A percentile compares a stretch with the other conserved stretches of the same genome.
These are phyloP conservation scores for Gentiana macrophylla DNA, from an alignment of 257 asterid species.

Conservation along the genomic window DNA sequence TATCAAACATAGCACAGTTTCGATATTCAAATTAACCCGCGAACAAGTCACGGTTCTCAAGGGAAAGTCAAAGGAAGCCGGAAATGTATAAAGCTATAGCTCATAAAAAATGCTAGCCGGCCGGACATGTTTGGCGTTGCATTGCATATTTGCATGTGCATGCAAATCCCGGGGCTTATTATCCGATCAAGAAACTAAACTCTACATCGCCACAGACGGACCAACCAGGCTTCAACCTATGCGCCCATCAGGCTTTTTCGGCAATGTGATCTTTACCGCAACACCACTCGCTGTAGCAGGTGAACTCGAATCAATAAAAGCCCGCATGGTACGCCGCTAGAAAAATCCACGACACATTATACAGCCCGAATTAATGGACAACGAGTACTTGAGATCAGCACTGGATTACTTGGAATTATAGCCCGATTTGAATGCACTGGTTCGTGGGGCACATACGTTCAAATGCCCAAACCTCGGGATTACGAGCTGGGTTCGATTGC, in stretches of 20 bases:
- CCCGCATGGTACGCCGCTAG: constrained; percentile 68
- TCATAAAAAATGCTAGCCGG: constrained; percentile 62
- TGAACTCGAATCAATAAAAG: constrained; percentile 33
- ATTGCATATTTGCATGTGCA: constrained; percentile 4
- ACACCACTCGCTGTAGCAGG: constrained; percentile 65
- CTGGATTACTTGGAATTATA: constrained; percentile 80
- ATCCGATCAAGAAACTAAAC: constrained; percentile 53
- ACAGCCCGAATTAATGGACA: constrained; percentile 57
- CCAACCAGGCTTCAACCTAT: constrained; percentile 54
- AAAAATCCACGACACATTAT: constrained; percentile 51
- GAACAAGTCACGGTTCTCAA: constrained; percentile 54
- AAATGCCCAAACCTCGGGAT: constrained; percentile 89
- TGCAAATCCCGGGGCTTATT: constrained; percentile 65
- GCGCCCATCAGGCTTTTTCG: constrained; percentile 73
- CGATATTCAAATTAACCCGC: constrained; percentile 54
- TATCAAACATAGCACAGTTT: constrained; percentile 32
- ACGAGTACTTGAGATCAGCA: constrained; percentile 73
- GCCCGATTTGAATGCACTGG: constrained; percentile 72
- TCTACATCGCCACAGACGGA: constrained; percentile 84
- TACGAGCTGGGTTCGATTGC: constrained; percentile 82
- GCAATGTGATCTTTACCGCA: constrained; percentile 75
- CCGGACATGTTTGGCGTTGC: constrained; percentile 78
- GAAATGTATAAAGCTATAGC: constrained; percentile 47
- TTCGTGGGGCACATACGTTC: constrained; percentile 81
- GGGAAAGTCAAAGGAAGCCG: constrained; percentile 58